These are phyloP conservation scores for Starmerella bacillaris DNA, from an alignment of 805 yeast species.

Conservation along the genomic window DNA sequence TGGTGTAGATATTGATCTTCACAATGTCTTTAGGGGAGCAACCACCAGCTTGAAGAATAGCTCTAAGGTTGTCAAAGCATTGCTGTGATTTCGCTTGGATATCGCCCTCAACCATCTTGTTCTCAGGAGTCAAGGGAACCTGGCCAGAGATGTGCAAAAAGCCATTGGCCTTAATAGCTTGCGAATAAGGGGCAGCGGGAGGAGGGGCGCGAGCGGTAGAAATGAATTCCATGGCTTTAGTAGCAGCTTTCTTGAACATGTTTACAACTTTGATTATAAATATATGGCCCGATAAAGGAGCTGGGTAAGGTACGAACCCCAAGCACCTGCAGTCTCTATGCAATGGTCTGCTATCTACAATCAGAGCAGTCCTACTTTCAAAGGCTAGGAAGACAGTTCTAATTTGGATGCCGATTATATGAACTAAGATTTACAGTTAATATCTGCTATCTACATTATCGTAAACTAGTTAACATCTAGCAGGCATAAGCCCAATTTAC, in stretches of 20 bases:
- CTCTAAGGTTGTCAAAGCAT: constrained; percentile 28
- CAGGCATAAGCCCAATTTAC: no score
- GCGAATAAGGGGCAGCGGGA: constrained; percentile 93
- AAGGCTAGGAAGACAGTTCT: no score
- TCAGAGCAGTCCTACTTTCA: no score
- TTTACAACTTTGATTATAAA: background rate
- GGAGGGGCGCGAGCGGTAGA: constrained; percentile 65
- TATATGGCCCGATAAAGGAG: background rate
- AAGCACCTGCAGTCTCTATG: no score
- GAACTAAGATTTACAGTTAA: no score
- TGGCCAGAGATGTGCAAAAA: constrained; percentile 88
- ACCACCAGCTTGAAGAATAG: constrained; percentile 68
- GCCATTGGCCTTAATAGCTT: constrained; percentile 81
- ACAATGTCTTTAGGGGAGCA: constrained; percentile 69
- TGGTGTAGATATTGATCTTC: constrained; percentile 75
- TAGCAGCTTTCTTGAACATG: constrained; percentile 13
- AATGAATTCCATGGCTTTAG: constrained; percentile 14
- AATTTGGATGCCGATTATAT: no score
- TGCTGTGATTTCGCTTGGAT: constrained; percentile 30
- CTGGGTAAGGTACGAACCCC: no score
- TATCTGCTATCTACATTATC: no score
- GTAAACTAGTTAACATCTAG: no score
- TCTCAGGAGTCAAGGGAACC: constrained; percentile 69
- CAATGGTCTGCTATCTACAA: no score
- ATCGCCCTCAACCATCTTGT: constrained; percentile 63